A percentile compares a stretch with the other conserved stretches of the same genome.
phyloP scores from a whole-genome alignment of 1,284 basidiomycete genomes.

The Farysia itapuensis region DNA sequence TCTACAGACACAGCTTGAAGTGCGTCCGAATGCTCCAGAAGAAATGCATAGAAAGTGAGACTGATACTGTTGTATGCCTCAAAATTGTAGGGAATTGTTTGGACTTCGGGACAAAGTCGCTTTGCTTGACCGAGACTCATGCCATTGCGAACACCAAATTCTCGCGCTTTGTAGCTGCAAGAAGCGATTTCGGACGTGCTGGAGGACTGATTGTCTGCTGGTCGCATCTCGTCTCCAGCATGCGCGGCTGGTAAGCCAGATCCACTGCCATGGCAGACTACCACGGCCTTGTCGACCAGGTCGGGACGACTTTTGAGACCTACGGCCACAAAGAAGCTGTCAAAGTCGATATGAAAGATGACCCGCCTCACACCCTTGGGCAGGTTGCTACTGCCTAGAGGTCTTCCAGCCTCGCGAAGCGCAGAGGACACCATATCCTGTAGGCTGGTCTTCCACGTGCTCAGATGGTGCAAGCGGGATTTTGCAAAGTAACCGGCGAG shows the following conservation, averaged over 20 bases:
- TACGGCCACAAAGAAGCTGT: conserved; percentile 83
- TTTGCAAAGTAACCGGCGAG: conserved; percentile 88
- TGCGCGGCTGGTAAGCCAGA: conserved; percentile 14
- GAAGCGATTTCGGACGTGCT: conserved; percentile 77
- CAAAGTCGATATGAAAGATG: conserved; percentile 67
- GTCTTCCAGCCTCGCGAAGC: conserved; percentile 69
- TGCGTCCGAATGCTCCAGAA: conserved; percentile 85
- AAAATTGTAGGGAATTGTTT: conserved; percentile 89
- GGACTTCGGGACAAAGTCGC: conserved; percentile 60
- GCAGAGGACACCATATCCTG: conserved; percentile 71
- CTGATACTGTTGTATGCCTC: conserved; percentile 66
- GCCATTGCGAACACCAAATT: conserved; percentile 84
- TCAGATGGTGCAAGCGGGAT: conserved; percentile 85
- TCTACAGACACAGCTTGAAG: conserved; percentile 94
- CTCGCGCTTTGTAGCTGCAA: conserved; percentile 87
- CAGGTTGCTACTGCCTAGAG: conserved; percentile 65
- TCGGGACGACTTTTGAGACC: conserved; percentile 48
- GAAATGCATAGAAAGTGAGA: conserved; percentile 85
- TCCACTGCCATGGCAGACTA: conserved; percentile 81
- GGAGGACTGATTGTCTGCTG: conserved; percentile 23
- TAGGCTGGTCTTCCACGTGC: conserved; percentile 89
- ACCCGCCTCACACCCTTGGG: conserved; percentile 58
- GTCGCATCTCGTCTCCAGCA: conserved; percentile 12
- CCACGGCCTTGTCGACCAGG: conserved; percentile 68
- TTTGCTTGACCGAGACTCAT: conserved; percentile 72